Evolutionary conservation across 192 early-diverging fungal species (phyloP), one percentile per base, ranked within the genome.

Genomic region (Coemansia sp.): DNA sequence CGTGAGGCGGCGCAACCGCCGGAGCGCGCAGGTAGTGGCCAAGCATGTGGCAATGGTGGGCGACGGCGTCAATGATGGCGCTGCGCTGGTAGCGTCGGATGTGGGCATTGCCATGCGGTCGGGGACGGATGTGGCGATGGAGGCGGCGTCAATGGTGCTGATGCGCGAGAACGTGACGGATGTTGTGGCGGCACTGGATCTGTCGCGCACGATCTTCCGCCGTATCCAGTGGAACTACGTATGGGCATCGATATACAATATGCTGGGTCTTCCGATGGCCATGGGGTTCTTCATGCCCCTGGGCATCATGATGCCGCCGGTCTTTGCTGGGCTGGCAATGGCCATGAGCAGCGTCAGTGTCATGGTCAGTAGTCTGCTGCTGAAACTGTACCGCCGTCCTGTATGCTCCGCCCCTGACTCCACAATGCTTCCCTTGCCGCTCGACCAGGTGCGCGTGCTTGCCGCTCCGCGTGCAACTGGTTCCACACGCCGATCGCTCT

Each of bases 11-110:
- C 8, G 23, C 4, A 20, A 23, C 20, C 22, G 19, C 6, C 4
- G 22, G 19, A 41, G 22, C 40, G 62, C 17, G 17, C 20, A 41
- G 23, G 22, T 60, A 4, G 42, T 22, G 10, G 19, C 13, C 3
- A 65, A 67, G 62, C 79, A 82, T 14, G 68, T 86, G 57, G 96
- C 95, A 6, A 94, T 98, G 92, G 89, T 97, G 2, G 96, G 96
- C 14, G 96, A 98, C 68, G 96, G 96, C 36, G 88, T 96, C 67
- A 98, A 98, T 60, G 96, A 98, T 61, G 92, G 94, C 8, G 94
- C 94, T 20, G 91, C 93, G 9, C 72, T 98, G 55, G 95, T 92
- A 0, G 84, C 85, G 9, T 83, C 91, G 9, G 86, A 97, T 61
- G 73, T 98, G 14, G 95, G 95, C 1, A 91, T 98, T 64, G 92